Percentiles rank a stretch among this genome's conserved stretches.
Conservation (phyloP, 768 basidiomycete genomes). For the Pisolithus marmoratus region DNA sequence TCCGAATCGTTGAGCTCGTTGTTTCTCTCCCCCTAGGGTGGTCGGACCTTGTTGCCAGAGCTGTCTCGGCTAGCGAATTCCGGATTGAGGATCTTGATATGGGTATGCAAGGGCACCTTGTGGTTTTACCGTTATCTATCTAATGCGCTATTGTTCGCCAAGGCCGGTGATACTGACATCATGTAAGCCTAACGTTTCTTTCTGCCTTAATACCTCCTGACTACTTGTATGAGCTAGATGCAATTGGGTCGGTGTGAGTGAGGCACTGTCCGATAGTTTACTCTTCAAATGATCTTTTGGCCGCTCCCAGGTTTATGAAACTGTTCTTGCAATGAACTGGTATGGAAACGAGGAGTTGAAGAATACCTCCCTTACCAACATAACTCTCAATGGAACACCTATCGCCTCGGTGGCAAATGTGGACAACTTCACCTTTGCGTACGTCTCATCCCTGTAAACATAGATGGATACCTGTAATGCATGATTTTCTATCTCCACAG, state of each 20-base stretch:
- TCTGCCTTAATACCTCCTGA: background rate
- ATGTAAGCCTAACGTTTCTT: background rate
- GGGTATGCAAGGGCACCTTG: conserved; percentile 7
- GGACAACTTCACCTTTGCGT: conserved; percentile 66
- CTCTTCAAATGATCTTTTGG: background rate
- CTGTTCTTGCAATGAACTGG: conserved; percentile 42
- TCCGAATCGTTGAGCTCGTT: background rate
- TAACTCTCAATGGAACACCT: conserved; percentile 47
- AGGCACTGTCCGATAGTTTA: background rate
- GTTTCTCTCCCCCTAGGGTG: conserved; percentile 3
- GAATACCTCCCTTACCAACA: conserved; percentile 41
- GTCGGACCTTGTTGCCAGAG: conserved; percentile 10
- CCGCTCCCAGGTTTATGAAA: conserved; percentile 25
- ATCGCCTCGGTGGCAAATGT: conserved; percentile 61
- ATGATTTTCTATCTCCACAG: conserved; percentile 22
- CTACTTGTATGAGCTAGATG: conserved; percentile 3
- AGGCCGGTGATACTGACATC: conserved; percentile 1
- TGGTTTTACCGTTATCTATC: background rate
- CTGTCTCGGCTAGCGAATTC: conserved; percentile 12
- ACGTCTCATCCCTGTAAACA: conserved; percentile 20
- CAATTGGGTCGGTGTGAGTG: conserved; percentile 31
- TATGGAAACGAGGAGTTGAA: conserved; percentile 37
- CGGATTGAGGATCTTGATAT: conserved; percentile 10
- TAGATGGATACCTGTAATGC: background rate
- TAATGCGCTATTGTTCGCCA: background rate